Base-by-base conservation (phyloP, 441 rosid genomes). In the Bruguiera hainesii region DNA sequence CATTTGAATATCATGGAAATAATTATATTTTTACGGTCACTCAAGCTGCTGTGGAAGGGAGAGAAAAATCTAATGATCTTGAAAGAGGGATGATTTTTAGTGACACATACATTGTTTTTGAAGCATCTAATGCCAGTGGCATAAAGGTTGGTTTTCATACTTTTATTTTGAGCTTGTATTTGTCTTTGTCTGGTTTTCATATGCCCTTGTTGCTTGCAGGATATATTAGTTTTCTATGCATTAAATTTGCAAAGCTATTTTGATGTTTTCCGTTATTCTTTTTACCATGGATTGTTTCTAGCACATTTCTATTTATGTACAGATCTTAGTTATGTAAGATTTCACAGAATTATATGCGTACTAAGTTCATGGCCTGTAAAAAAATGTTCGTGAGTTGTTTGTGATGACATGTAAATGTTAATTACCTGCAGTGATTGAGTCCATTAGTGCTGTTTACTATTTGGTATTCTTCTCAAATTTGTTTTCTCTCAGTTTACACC, bases 1-100 rank as follows among this genome's bases (percentile, higher is more conserved):
- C 94, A 42, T 95, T 92, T 65, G 97, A 92, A 79, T 90, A 85
- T 80, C 98, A 86, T 65, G 99, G 99, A 72, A 95, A 77, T 77
- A 95, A 95, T 74, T 92, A 92, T 74, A 81, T 90, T 68, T 85
- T 90, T 72, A 87, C 95, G 4, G 97, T 95, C 73, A 89, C 78
- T 82, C 89, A 82, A 82, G 97, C 93, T 42, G 82, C 68, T 35
- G 70, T 92, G 53, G 99, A 95, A 80, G 95, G 90, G 63, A 82
- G 74, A 63, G 86, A 76, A 73, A 81, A 75, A 74, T 81, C 96
- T 30, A 79, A 67, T 70, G 87, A 61, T 72, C 64, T 80, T 50
- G 99, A 95, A 78, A 90, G 98, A 79, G 99, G 99, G 72, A 87
- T 89, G 80, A 81, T 95, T 74, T 75, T 85, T 20, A 69, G 64